Evolutionary conservation across 164 flowering plant genomes (phyloP).

Genomic region (Litsea cubeba): DNA sequence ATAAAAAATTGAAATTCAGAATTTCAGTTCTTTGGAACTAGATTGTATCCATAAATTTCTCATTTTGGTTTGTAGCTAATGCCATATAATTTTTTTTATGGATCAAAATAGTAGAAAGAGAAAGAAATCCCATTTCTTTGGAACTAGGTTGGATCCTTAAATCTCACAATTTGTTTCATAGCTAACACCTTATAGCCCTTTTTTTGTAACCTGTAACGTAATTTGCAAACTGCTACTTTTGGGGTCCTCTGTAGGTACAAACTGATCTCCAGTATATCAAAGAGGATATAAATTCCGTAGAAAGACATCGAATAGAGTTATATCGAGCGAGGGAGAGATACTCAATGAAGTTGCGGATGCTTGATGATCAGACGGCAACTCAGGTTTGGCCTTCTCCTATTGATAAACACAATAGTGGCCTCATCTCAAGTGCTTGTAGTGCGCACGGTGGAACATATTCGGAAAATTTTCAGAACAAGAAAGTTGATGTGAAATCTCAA

Average conservation of each 20-base stretch:
- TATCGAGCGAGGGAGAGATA: constrained; percentile 63
- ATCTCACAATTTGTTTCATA: too few relatives aligned
- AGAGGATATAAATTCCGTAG: constrained; percentile 76
- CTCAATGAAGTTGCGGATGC: constrained; percentile 61
- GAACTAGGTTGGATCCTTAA: too few relatives aligned
- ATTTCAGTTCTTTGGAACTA: background rate
- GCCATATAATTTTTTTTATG: too few relatives aligned
- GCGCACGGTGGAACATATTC: constrained; percentile 36
- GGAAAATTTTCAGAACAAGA: constrained; percentile 42
- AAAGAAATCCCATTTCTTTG: too few relatives aligned
- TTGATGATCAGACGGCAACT: constrained; percentile 44
- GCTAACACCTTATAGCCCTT: too few relatives aligned
- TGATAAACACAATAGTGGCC: constrained; percentile 48
- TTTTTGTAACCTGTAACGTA: too few relatives aligned
- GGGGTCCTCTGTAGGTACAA: constrained; percentile 49
- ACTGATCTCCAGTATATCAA: constrained; percentile 80
- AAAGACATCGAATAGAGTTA: constrained; percentile 73
- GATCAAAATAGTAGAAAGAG: too few relatives aligned
- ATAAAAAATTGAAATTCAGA: background rate
- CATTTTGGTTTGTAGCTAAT: background rate
- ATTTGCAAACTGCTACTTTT: background rate
- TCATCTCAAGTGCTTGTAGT: constrained; percentile 39
- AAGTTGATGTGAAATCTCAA: constrained; percentile 45
- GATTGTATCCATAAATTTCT: background rate
- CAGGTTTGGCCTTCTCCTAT: constrained; percentile 41